A percentile compares a stretch with the other conserved stretches of the same genome.
Evolutionary conservation across 352 stramenopile genomes (phyloP).

Genomic region (Phytophthora idaei): DNA sequence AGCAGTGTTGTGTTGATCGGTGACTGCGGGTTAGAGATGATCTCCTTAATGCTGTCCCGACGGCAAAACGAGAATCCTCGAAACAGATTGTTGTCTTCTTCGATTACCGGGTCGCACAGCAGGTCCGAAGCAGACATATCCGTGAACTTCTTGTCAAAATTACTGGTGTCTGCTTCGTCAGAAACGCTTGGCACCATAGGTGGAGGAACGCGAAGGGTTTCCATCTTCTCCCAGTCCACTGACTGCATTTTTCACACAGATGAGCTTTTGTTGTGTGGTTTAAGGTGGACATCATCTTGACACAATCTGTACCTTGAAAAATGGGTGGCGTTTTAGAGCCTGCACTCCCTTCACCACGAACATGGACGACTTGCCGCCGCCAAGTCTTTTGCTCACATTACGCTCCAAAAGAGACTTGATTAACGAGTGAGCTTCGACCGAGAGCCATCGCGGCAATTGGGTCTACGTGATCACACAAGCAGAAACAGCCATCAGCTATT

Average conservation of each 20-base stretch:
- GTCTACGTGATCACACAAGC: conserved; percentile 37
- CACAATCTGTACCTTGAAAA: conserved; percentile 86
- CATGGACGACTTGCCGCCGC: conserved; percentile 95
- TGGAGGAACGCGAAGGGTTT: conserved; percentile 88
- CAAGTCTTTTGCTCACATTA: conserved; percentile 95
- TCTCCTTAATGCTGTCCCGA: conserved; percentile 45
- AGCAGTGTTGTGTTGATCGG: conserved; percentile 35
- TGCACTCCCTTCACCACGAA: conserved; percentile 97
- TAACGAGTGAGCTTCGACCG: conserved; percentile 91
- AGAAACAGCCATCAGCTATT: neutral
- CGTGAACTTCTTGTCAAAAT: conserved; percentile 96
- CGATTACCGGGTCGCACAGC: conserved; percentile 53
- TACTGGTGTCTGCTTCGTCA: conserved; percentile 90
- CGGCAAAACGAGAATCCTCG: conserved; percentile 80
- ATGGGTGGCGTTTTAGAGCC: conserved; percentile 94
- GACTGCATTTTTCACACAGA: conserved; percentile 26
- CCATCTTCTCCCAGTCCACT: conserved; percentile 94
- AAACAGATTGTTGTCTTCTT: conserved; percentile 67
- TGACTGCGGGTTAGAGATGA: conserved; percentile 32
- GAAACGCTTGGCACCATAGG: conserved; percentile 90
- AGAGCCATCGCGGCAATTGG: conserved; percentile 82
- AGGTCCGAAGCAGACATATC: conserved; percentile 69
- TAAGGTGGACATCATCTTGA: neutral
- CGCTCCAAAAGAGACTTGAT: conserved; percentile 96
- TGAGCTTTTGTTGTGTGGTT: conserved; percentile 2